Evolutionary conservation across 257 asterid species (phyloP).

Genomic region (Euphrasia confusa): DNA sequence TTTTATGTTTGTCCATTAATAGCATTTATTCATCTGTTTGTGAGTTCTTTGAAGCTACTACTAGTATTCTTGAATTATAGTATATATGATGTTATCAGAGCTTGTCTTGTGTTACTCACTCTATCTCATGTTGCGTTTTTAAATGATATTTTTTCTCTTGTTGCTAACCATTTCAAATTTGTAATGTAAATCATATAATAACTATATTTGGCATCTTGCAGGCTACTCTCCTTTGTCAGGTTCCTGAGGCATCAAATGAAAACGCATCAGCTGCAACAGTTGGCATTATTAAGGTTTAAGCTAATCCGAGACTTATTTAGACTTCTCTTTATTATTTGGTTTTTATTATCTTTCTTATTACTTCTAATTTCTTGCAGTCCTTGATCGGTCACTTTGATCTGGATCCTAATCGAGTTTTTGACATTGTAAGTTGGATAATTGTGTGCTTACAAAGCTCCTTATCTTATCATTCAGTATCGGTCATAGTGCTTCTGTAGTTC

Average conservation of each 20-base stretch:
- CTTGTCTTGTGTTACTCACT: not conserved
- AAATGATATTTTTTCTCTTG: not conserved
- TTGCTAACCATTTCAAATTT: not conserved
- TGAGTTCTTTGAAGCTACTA: not conserved
- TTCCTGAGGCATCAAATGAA: constrained; percentile 59
- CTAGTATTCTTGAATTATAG: not conserved
- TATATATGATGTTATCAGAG: not conserved
- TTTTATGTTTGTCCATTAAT: not conserved
- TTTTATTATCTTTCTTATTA: constrained; percentile 30
- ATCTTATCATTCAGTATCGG: constrained; percentile 5
- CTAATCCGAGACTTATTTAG: constrained; percentile 15
- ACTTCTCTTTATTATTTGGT: not conserved
- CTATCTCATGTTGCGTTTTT: not conserved
- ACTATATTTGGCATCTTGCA: constrained; percentile 31
- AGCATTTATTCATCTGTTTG: not conserved
- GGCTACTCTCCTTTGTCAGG: constrained; percentile 94
- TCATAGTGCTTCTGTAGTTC: constrained; percentile 9
- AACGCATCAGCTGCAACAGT: constrained; percentile 74
- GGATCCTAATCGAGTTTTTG: constrained; percentile 98
- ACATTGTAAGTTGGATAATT: constrained; percentile 65
- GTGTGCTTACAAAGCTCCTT: constrained; percentile 3
- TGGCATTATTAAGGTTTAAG: constrained; percentile 84
- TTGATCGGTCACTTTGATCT: constrained; percentile 97
- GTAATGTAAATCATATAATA: constrained; percentile 14
- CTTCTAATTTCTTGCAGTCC: constrained; percentile 56